Percentiles rank a stretch among this genome's conserved stretches.
Evolutionary conservation across 106 monocot species (phyloP).

Genomic region (Chionographis japonica): DNA sequence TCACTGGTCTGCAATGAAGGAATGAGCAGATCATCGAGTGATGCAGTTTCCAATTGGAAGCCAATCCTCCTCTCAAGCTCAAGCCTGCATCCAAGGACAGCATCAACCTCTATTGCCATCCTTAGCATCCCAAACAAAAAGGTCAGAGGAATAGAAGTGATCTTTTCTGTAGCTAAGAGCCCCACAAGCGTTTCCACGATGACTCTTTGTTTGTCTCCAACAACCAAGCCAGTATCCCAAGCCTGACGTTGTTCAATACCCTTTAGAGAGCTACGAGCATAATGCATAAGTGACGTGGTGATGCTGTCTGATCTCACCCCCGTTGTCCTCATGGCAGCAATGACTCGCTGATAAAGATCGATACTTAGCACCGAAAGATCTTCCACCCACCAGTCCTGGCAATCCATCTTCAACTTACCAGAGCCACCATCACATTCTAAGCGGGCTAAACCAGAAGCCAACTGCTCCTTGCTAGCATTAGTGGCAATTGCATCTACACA

Average conservation of each 20-base stretch:
- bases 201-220: constrained; percentile 53
- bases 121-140: constrained; percentile 92
- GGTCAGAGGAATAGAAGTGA: constrained; percentile 46
- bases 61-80: constrained; percentile 89
- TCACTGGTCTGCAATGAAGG: constrained; percentile 59
- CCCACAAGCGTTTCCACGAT: constrained; percentile 61
- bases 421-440: constrained; percentile 51
- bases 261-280: constrained; percentile 71
- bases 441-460: constrained; percentile 65
- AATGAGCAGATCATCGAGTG: constrained; percentile 90
- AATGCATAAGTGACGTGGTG: constrained; percentile 57
- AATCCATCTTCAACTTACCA: constrained; percentile 41
- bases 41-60: constrained; percentile 67
- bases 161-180: constrained; percentile 65
- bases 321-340: constrained; percentile 66
- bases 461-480: constrained; percentile 77
- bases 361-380: constrained; percentile 63
- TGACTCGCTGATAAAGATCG: constrained; percentile 59
- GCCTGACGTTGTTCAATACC: constrained; percentile 37
- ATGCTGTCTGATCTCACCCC: constrained; percentile 87
- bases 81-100: constrained; percentile 36
- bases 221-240: constrained; percentile 34
- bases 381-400: constrained; percentile 84
- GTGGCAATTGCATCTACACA: constrained; percentile 72
- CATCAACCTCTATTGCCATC: constrained; percentile 72